Conservation (phyloP, 371 early-diverging fungal species). For the Capillidium heterosporum region DNA sequence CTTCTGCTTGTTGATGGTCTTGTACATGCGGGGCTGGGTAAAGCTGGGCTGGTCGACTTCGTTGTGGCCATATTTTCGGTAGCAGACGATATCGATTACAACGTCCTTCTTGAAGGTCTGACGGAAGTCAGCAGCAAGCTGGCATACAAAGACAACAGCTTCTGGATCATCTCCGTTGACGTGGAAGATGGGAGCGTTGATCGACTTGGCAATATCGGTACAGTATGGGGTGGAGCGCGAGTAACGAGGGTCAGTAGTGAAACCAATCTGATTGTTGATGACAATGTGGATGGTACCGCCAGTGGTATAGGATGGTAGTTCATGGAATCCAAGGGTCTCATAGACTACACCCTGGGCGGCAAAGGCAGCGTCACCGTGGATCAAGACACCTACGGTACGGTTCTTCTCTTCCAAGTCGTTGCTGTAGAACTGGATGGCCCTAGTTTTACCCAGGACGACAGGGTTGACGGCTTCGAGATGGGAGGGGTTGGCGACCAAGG, state of each 20-base stretch:
- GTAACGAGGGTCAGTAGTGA: conserved; percentile 91
- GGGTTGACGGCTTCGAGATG: conserved; percentile 96
- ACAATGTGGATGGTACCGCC: conserved; percentile 95
- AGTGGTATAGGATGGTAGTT: conserved; percentile 83
- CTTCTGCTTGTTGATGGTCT: conserved; percentile 62
- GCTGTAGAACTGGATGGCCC: conserved; percentile 83
- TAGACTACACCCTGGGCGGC: conserved; percentile 94
- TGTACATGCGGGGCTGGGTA: conserved; percentile 95
- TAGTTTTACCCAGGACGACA: conserved; percentile 90
- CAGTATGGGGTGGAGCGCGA: conserved; percentile 92
- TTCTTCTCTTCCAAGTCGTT: conserved; percentile 53
- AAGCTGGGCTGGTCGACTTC: conserved; percentile 96
- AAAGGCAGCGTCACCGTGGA: conserved; percentile 97
- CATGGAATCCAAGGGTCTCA: conserved; percentile 89
- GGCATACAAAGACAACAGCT: conserved; percentile 84
- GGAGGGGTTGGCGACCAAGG: conserved; percentile 93
- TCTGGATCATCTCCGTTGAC: conserved; percentile 95
- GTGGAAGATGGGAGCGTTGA: conserved; percentile 90
- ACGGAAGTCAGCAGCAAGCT: conserved; percentile 90
- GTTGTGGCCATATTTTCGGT: conserved; percentile 95
- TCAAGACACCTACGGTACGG: conserved; percentile 73
- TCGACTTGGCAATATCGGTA: conserved; percentile 91
- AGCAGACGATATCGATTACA: conserved; percentile 90
- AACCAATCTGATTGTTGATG: conserved; percentile 97
- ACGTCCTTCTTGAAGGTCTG: conserved; percentile 88